Evolutionary conservation across 2,329 filamentous ascomycete genomes (phyloP).

Genomic region (Cladosporium sp.): DNA sequence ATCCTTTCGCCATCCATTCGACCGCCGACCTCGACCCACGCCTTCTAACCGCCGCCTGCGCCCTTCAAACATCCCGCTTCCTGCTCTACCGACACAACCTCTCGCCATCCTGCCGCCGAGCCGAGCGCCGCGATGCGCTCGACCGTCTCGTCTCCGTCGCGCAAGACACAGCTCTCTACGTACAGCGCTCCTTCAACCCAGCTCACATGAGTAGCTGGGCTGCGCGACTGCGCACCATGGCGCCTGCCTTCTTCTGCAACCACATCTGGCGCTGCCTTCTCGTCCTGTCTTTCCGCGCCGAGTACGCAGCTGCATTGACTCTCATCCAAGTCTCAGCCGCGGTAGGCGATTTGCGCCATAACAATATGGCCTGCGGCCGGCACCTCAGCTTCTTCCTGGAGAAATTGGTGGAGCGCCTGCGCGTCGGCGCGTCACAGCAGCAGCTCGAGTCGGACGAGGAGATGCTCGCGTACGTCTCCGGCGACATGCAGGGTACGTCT

Average conservation of each 20-base stretch:
- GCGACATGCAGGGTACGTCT: conserved; percentile 76
- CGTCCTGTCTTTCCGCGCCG: conserved; percentile 70
- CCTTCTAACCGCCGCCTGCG: conserved; percentile 69
- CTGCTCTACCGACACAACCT: conserved; percentile 87
- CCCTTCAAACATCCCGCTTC: conserved; percentile 78
- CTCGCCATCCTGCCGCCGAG: conserved; percentile 62
- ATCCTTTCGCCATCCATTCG: conserved; percentile 65
- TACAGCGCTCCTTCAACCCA: conserved; percentile 55
- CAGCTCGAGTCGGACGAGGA: conserved; percentile 71
- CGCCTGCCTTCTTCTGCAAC: conserved; percentile 70
- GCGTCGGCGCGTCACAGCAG: conserved; percentile 36
- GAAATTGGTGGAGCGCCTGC: conserved; percentile 55
- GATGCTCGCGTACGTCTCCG: conserved; percentile 78
- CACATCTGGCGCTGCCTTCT: conserved; percentile 87
- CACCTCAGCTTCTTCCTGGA: conserved; percentile 78
- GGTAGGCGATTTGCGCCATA: conserved; percentile 66
- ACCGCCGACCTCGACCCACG: conserved; percentile 67
- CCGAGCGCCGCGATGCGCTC: conserved; percentile 66
- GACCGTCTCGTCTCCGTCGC: conserved; percentile 72
- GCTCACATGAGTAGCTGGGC: conserved; percentile 44
- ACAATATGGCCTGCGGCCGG: conserved; percentile 74
- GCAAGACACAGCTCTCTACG: conserved; percentile 71
- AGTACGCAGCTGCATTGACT: conserved; percentile 66
- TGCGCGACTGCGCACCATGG: conserved; percentile 59
- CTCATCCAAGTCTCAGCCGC: conserved; percentile 68